phyloP scores from a whole-genome alignment of 148 eudicot species.

The Fallopia convolvulus region DNA sequence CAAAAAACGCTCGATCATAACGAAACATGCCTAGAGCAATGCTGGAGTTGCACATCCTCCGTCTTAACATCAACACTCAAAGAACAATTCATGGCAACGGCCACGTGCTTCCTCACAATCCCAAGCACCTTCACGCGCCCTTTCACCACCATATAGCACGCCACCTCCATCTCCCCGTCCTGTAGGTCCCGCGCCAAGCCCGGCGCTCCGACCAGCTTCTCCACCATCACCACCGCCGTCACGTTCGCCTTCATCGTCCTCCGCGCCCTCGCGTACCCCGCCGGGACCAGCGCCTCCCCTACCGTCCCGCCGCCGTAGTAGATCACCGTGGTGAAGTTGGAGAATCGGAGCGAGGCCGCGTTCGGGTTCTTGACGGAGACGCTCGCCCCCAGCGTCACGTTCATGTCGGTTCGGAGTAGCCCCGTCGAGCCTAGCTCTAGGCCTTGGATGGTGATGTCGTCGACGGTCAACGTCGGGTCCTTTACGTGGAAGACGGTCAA shows the following conservation, averaged over 20 bases:
- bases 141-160: slow-evolving; percentile 17
- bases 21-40: slow-evolving; percentile 23
- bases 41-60: slow-evolving; percentile 14
- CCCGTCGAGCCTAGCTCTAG: background rate
- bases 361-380: slow-evolving; percentile 42
- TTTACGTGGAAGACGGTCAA: slow-evolving; percentile 40
- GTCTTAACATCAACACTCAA: slow-evolving; percentile 24
- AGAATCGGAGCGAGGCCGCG: slow-evolving; percentile 31
- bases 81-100: slow-evolving; percentile 35
- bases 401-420: background rate
- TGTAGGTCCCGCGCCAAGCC: slow-evolving; percentile 20
- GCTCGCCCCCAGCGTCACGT: slow-evolving; percentile 23
- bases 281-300: slow-evolving; percentile 27
- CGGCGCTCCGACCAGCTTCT: slow-evolving; percentile 11
- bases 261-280: slow-evolving; percentile 30
- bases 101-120: slow-evolving; percentile 29
- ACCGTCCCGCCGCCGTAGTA: slow-evolving; percentile 26
- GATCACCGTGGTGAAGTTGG: slow-evolving; percentile 21
- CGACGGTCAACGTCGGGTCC: slow-evolving; percentile 25
- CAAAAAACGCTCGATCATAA: background rate
- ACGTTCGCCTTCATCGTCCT: slow-evolving; percentile 27
- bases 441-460: slow-evolving; percentile 23
- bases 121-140: slow-evolving; percentile 36
- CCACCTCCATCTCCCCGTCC: slow-evolving; percentile 20
- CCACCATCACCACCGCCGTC: slow-evolving; percentile 21